A percentile compares a stretch with the other conserved stretches of the same genome.
phyloP scores from a whole-genome alignment of 75 land plant species.

The Sequoia sempervirens region DNA sequence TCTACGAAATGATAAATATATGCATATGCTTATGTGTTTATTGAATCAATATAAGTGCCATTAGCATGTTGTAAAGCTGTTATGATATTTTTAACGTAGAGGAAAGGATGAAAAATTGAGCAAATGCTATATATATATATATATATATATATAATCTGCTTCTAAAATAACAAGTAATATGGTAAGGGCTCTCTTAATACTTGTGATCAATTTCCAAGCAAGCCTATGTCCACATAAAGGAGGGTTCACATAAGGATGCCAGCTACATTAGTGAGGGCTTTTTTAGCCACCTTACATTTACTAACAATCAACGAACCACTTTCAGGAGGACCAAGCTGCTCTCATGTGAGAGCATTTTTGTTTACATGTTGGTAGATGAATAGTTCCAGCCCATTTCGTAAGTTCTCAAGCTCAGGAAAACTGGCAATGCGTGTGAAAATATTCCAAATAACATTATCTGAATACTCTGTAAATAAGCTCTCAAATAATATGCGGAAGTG shows the following conservation, averaged over 20 bases:
- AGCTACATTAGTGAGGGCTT: slow-evolving; percentile 62
- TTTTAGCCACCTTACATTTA: slow-evolving; percentile 62
- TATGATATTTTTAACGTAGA: too few species aligned
- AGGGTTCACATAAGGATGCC: slow-evolving; percentile 55
- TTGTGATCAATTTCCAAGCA: not conserved
- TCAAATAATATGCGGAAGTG: slow-evolving; percentile 84
- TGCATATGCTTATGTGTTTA: too few species aligned
- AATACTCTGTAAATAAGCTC: slow-evolving; percentile 39
- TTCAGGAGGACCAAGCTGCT: slow-evolving; percentile 12
- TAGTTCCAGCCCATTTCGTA: slow-evolving; percentile 50
- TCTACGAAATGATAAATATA: too few species aligned
- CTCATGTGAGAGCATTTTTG: slow-evolving; percentile 6
- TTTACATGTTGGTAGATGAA: slow-evolving; percentile 57
- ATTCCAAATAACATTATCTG: slow-evolving; percentile 62
- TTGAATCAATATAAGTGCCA: too few species aligned
- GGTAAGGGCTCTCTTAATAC: not conserved
- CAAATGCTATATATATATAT: not conserved
- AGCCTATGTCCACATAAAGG: not conserved
- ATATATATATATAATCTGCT: not conserved
- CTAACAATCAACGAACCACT: slow-evolving; percentile 4
- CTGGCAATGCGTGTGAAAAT: slow-evolving; percentile 71
- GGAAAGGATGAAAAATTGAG: not conserved
- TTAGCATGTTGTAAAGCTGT: too few species aligned
- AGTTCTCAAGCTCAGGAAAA: slow-evolving; percentile 57
- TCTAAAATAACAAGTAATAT: not conserved